Conservation (phyloP, 2,329 filamentous ascomycete species). For the Cladosporium oxysporum region DNA sequence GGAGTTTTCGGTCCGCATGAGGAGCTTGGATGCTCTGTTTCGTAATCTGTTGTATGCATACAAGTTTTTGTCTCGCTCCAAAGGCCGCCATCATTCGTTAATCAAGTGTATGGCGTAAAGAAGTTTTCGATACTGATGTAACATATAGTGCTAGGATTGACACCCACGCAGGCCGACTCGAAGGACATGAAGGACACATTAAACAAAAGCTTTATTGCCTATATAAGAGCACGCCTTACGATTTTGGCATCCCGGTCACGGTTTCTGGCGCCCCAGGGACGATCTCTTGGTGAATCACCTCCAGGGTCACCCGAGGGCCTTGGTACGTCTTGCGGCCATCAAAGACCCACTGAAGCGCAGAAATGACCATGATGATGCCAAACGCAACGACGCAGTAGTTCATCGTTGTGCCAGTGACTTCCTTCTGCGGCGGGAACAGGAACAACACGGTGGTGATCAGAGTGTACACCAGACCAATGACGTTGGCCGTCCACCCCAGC, state of each 20-base stretch:
- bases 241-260: neutral
- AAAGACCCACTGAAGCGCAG: constrained; percentile 56
- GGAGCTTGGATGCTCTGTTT: constrained; percentile 6
- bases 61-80: neutral
- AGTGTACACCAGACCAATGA: constrained; percentile 60
- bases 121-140: neutral
- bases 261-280: neutral
- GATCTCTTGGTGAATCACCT: neutral
- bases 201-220: neutral
- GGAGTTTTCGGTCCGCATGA: constrained; percentile 3
- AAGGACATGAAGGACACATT: neutral
- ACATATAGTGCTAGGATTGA: neutral
- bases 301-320: constrained; percentile 39
- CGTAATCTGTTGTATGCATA: constrained; percentile 6
- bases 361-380: constrained; percentile 55
- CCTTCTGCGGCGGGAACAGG: constrained; percentile 65
- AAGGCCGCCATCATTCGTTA: neutral
- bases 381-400: constrained; percentile 58
- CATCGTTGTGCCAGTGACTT: constrained; percentile 65
- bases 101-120: neutral
- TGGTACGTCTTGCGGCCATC: constrained; percentile 61
- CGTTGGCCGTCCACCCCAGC: constrained; percentile 61
- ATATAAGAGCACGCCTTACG: neutral
- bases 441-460: constrained; percentile 69
- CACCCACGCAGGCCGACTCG: neutral